Percentiles rank a stretch among this genome's conserved stretches.
Evolutionary conservation across 495 filamentous ascomycete species (phyloP).

Genomic region (Neurospora discreta): DNA sequence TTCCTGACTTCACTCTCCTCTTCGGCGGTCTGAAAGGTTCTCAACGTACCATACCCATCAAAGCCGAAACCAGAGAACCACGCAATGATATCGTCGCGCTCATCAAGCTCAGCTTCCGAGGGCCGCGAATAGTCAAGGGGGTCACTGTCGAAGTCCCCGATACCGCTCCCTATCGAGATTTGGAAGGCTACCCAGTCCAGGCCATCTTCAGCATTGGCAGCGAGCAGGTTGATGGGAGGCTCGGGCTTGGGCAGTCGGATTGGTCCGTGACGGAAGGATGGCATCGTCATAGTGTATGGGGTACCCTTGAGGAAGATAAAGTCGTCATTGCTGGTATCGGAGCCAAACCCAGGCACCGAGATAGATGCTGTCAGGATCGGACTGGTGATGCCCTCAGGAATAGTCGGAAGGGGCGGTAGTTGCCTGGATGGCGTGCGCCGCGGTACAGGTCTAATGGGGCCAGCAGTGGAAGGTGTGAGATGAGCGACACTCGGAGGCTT

Average conservation of each 20-base stretch:
- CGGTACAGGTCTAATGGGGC: slow-evolving; percentile 6
- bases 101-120: slow-evolving; percentile 25
- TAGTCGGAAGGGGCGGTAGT: slow-evolving; percentile 28
- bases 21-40: slow-evolving; percentile 8
- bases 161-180: slow-evolving; percentile 41
- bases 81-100: slow-evolving; percentile 26
- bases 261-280: slow-evolving; percentile 35
- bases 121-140: slow-evolving; percentile 28
- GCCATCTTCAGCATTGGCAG: slow-evolving; percentile 29
- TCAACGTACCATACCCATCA: slow-evolving; percentile 21
- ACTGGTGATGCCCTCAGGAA: slow-evolving; percentile 29
- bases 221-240: slow-evolving; percentile 21
- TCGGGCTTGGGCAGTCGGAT: slow-evolving; percentile 35
- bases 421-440: slow-evolving; percentile 13
- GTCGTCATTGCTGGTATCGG: slow-evolving; percentile 16
- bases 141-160: slow-evolving; percentile 33
- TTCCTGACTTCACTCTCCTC: neutral
- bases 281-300: slow-evolving; percentile 28
- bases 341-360: slow-evolving; percentile 4
- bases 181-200: slow-evolving; percentile 48
- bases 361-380: slow-evolving; percentile 5
- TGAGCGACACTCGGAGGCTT: neutral
- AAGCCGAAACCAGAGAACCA: slow-evolving; percentile 38
- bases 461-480: slow-evolving; percentile 8
- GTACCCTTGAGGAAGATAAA: slow-evolving; percentile 32